Base-by-base conservation (phyloP, 176 grass and related monocot genomes). In the Rhynchospora pubera region DNA sequence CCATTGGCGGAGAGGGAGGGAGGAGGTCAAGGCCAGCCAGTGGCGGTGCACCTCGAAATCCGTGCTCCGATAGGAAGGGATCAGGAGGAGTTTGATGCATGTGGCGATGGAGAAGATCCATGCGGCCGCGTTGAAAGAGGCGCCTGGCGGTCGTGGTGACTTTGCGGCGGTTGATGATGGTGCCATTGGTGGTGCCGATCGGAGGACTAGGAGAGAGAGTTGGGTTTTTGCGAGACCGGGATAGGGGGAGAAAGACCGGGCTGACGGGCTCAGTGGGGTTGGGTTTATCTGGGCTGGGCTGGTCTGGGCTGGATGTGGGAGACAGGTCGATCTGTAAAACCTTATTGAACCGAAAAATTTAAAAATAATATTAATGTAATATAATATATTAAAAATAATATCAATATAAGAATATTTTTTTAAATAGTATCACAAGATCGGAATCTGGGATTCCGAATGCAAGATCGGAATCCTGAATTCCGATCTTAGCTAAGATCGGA, bases 41-140 rank as follows among this genome's bases (percentile, higher is more conserved):
- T 97, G 89, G 32, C 94, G 94, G 62, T 97, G 94, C 7, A 97
- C 94, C 74, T 97, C 94, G 76, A 97, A 92, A 51, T 97, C 94
- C 22, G 94, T 97, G 91, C 91, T 94, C 18, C 71, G 88, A 69
- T 94, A 97, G 62, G 91, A 65, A 24, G 91, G 94, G 23, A 88
- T 71, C 5, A 97, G 91, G 8, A 97, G 83, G 52, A 89, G 82
- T 78, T 97, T 97, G 45, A 97, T 62, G 85, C 90, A 97, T 8
- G 91, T 68, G 23, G 91, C 94, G 14, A 83, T 67, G 62, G 68
- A 86, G 85, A 93, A 97, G 66, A 87, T 77, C 94, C 91, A 94
- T 6, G 22, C 64, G 59, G 80, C 85, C 81, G 66, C 56, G 18
- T 9, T 70, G 16, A 70, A 70, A 7, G 39, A 15, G 18, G 14